Evolutionary conservation across 1,139 yeast genomes (phyloP).

Genomic region (Candida frijolesensis): DNA sequence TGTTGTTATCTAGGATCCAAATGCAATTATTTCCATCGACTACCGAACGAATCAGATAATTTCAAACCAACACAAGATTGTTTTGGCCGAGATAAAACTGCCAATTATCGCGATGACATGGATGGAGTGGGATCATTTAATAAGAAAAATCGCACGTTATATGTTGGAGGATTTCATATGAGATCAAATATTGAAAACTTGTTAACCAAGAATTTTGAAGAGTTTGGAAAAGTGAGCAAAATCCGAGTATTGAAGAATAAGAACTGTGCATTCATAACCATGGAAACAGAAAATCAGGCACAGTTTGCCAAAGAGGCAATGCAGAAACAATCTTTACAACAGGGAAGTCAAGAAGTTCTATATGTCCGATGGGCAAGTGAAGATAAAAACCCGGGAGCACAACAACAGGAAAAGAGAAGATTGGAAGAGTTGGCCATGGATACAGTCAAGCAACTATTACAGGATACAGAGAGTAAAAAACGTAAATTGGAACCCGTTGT

Average conservation of each 20-base stretch:
- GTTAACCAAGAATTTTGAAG: slow-evolving; percentile 56
- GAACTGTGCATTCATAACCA: slow-evolving; percentile 82
- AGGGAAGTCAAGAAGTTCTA: slow-evolving; percentile 55
- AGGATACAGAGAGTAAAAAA: slow-evolving; percentile 9
- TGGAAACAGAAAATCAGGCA: slow-evolving; percentile 66
- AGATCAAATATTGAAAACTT: slow-evolving; percentile 29
- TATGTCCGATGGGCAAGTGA: slow-evolving; percentile 87
- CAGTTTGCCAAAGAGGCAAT: slow-evolving; percentile 95
- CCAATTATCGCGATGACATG: slow-evolving; percentile 89
- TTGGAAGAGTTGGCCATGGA: slow-evolving; percentile 37
- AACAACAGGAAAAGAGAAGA: slow-evolving; percentile 47
- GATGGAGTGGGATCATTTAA: slow-evolving; percentile 90
- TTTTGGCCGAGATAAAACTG: slow-evolving; percentile 87
- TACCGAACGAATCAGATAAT: slow-evolving; percentile 56
- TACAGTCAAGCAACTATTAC: slow-evolving; percentile 34
- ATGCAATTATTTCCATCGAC: slow-evolving; percentile 76
- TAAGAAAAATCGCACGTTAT: slow-evolving; percentile 69
- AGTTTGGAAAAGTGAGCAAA: slow-evolving; percentile 79
- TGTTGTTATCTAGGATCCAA: slow-evolving; percentile 76
- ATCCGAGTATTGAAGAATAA: slow-evolving; percentile 62
- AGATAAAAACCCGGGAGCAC: slow-evolving; percentile 78
- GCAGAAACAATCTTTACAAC: slow-evolving; percentile 73
- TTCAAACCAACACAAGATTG: slow-evolving; percentile 76
- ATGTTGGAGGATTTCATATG: slow-evolving; percentile 66
- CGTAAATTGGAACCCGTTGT: slow-evolving; percentile 12